phyloP scores from a whole-genome alignment of 352 stramenopile species.

The Hyaloperonospora arabidopsidis region DNA sequence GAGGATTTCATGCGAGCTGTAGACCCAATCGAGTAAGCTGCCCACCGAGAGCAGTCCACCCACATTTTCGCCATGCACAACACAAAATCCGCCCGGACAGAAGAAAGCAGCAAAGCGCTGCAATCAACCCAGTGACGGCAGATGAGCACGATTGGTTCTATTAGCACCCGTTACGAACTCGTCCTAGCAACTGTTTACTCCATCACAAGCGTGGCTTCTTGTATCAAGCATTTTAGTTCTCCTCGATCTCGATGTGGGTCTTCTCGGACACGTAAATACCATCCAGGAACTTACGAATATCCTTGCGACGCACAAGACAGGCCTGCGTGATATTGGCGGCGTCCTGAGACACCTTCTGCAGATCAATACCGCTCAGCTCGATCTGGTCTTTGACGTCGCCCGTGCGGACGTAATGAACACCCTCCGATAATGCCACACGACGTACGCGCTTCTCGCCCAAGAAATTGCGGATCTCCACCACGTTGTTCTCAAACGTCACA shows the following conservation, averaged over 20 bases:
- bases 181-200: constrained; percentile 24
- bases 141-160: constrained; percentile 40
- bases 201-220: constrained; percentile 14
- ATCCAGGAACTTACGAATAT: constrained; percentile 99
- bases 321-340: constrained; percentile 79
- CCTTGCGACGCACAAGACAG: constrained; percentile 80
- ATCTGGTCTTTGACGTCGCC: constrained; percentile 99
- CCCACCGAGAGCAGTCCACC: constrained; percentile 3
- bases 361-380: constrained; percentile 96
- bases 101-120: constrained; percentile 70
- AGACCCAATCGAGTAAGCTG: constrained; percentile 11
- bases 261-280: constrained; percentile 99
- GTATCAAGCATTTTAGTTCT: constrained; percentile 37
- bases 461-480: constrained; percentile 99
- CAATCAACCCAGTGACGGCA: constrained; percentile 88
- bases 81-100: constrained; percentile 88
- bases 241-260: constrained; percentile 68
- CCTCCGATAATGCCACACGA: constrained; percentile 88
- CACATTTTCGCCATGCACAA: constrained; percentile 29
- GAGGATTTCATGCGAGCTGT: constrained; percentile 48
- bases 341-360: constrained; percentile 93
- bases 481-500: constrained; percentile 90
- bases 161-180: constrained; percentile 31
- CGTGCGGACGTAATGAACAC: constrained; percentile 92
- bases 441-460: constrained; percentile 98